Conservation (phyloP, 2,329 filamentous ascomycete species). For the Pseudogymnoascus sp. region DNA sequence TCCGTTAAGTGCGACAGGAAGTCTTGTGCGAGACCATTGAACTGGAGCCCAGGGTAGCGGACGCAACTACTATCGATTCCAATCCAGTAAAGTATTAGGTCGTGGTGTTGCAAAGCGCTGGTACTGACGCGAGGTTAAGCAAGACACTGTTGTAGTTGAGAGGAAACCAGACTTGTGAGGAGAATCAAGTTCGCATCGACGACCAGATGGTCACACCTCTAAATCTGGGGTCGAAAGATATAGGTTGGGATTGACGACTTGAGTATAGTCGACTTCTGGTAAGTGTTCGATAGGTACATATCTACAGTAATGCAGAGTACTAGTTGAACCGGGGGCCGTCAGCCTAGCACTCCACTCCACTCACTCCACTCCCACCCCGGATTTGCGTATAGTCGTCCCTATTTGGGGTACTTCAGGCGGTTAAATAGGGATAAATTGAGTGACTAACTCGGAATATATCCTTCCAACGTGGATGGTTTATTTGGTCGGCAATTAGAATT, state of each 20-base stretch:
- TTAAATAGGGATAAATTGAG: slow-evolving; percentile 2
- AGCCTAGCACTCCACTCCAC: not conserved
- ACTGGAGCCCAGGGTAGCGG: not conserved
- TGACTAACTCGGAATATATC: not conserved
- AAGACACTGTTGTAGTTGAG: not conserved
- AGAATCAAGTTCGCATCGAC: not conserved
- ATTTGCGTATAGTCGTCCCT: not conserved
- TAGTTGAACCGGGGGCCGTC: not conserved
- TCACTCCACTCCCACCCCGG: not conserved
- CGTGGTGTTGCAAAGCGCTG: not conserved
- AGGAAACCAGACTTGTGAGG: not conserved
- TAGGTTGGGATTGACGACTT: not conserved
- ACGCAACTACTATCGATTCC: not conserved
- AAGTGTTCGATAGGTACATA: not conserved
- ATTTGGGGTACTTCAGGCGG: not conserved
- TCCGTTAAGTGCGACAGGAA: not conserved
- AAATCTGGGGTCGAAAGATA: not conserved
- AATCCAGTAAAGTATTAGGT: not conserved
- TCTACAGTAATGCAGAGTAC: not conserved
- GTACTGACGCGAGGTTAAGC: not conserved
- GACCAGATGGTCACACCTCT: not conserved
- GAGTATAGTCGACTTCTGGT: not conserved
- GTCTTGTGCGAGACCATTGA: not conserved
- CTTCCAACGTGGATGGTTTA: not conserved
- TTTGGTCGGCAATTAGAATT: not conserved